phyloP scores from a whole-genome alignment of 2,329 filamentous ascomycete species.

The Waltergamsia citrina region DNA sequence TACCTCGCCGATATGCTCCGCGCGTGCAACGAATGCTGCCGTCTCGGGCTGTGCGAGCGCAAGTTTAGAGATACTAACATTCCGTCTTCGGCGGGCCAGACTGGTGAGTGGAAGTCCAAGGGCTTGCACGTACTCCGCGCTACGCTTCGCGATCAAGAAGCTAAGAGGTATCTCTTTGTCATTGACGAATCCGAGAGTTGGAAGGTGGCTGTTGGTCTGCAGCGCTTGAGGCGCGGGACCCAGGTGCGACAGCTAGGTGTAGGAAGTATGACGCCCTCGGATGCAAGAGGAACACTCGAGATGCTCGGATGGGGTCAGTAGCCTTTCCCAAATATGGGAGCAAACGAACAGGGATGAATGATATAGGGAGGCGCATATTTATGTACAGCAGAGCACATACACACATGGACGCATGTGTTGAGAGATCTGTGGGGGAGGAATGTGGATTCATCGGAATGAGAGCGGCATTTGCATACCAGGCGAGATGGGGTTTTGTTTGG shows the following conservation, averaged over 20 bases:
- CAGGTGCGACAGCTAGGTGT: slow-evolving; percentile 52
- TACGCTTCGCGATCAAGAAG: slow-evolving; percentile 55
- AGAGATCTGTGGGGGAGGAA: no score
- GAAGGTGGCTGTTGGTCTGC: slow-evolving; percentile 56
- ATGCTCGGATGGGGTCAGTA: slow-evolving; percentile 48
- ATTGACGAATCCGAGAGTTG: slow-evolving; percentile 55
- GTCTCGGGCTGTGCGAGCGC: slow-evolving; percentile 38
- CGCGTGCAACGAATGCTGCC: slow-evolving; percentile 56
- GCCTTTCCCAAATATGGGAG: no score
- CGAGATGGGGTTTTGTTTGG: no score
- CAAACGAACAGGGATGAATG: no score
- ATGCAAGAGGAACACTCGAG: slow-evolving; percentile 46
- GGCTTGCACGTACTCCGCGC: slow-evolving; percentile 55
- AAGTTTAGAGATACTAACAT: slow-evolving; percentile 31
- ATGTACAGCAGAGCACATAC: no score
- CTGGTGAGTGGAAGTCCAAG: slow-evolving; percentile 43
- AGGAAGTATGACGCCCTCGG: slow-evolving; percentile 41
- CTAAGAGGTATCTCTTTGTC: slow-evolving; percentile 57
- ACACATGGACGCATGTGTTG: no score
- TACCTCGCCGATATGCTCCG: slow-evolving; percentile 53
- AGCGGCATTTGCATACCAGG: no score
- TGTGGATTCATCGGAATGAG: no score
- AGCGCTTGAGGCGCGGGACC: slow-evolving; percentile 49
- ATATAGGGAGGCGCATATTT: no score
- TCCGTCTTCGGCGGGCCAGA: slow-evolving; percentile 29